phyloP scores from a whole-genome alignment of 768 basidiomycete species.

The Favolaschia claudopus region DNA sequence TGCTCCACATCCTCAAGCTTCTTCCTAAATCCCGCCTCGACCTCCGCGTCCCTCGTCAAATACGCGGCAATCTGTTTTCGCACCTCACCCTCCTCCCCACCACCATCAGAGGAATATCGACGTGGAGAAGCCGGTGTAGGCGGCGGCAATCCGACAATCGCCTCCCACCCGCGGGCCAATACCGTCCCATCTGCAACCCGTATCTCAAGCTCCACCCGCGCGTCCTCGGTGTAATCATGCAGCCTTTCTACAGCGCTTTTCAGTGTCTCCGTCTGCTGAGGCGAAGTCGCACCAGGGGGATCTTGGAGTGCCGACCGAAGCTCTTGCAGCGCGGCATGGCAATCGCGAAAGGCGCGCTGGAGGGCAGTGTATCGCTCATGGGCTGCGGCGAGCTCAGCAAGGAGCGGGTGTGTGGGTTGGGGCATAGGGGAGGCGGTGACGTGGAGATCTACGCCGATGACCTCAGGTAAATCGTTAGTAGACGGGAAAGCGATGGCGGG shows the following conservation, averaged over 20 bases:
- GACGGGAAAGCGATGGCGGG: too few species aligned
- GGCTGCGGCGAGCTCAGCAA: constrained; percentile 52
- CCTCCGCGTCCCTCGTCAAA: constrained; percentile 55
- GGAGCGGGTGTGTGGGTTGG: constrained; percentile 44
- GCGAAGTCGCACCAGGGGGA: constrained; percentile 20
- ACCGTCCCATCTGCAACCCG: constrained; percentile 76
- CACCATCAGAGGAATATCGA: too few species aligned
- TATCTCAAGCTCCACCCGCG: constrained; percentile 85
- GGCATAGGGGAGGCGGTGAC: too few species aligned
- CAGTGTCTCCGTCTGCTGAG: constrained; percentile 35
- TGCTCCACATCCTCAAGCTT: constrained; percentile 80
- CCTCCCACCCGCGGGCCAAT: constrained; percentile 69
- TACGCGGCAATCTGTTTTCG: constrained; percentile 63
- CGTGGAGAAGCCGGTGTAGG: too few species aligned
- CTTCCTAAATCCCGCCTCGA: constrained; percentile 53
- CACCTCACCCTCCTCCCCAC: constrained; percentile 47
- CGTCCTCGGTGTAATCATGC: constrained; percentile 79
- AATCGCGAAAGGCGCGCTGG: constrained; percentile 72
- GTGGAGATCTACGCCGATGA: too few species aligned
- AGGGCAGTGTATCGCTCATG: constrained; percentile 66
- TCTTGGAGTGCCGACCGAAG: constrained; percentile 42
- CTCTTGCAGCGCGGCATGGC: constrained; percentile 69
- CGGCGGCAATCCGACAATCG: too few species aligned
- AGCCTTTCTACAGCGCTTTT: constrained; percentile 65
- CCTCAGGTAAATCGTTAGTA: too few species aligned